Conservation (phyloP, 768 basidiomycete species). For the Xerocomellus intermedius region DNA sequence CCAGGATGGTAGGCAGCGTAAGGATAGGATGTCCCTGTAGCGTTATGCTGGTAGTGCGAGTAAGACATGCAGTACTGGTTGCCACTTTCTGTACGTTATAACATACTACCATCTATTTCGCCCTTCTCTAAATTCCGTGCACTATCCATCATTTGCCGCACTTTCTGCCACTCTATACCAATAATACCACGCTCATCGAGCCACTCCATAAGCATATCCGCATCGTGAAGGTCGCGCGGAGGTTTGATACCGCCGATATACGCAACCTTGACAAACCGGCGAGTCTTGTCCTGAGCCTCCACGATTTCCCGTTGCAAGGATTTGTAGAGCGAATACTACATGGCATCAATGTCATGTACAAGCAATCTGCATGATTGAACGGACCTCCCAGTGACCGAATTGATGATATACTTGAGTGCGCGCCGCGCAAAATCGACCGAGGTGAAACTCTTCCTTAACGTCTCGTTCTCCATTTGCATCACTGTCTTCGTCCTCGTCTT, state of each 20-base stretch:
- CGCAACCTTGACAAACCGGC: conserved; percentile 56
- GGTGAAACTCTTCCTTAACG: conserved; percentile 45
- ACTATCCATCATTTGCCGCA: conserved; percentile 72
- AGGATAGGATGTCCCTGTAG: conserved; percentile 58
- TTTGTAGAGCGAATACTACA: conserved; percentile 64
- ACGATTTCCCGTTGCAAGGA: conserved; percentile 57
- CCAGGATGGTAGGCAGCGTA: conserved; percentile 62
- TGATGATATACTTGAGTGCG: conserved; percentile 67
- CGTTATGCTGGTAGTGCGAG: conserved; percentile 36
- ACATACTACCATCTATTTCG: conserved; percentile 31
- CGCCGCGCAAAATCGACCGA: conserved; percentile 79
- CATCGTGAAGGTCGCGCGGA: conserved; percentile 65
- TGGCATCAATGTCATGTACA: conserved; percentile 5
- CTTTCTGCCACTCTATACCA: conserved; percentile 64
- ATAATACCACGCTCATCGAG: conserved; percentile 69
- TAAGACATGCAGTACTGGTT: conserved; percentile 27
- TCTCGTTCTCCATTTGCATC: conserved; percentile 5
- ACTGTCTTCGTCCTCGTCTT: conserved; percentile 9
- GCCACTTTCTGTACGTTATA: background rate
- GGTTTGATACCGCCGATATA: conserved; percentile 53
- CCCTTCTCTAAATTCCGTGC: conserved; percentile 65
- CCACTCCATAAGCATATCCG: conserved; percentile 83
- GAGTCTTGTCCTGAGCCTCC: conserved; percentile 44
- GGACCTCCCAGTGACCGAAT: conserved; percentile 83
- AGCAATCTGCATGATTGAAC: conserved; percentile 17